Conservation (phyloP, 2,329 filamentous ascomycete species). For the Xylariaceae sp. region DNA sequence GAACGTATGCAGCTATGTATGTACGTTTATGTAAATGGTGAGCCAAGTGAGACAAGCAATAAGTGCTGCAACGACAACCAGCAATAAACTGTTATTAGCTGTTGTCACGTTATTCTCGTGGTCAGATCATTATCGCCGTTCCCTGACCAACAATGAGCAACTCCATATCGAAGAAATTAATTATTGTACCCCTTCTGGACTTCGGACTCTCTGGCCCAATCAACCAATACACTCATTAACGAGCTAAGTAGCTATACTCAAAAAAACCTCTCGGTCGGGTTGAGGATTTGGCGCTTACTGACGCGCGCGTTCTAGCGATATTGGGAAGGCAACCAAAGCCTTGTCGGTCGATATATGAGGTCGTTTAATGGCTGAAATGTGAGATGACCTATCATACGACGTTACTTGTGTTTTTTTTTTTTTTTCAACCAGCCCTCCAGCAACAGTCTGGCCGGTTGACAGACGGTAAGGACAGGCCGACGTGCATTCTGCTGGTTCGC, state of each 20-base stretch:
- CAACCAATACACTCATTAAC: conserved; percentile 18
- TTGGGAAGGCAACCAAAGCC: conserved; percentile 21
- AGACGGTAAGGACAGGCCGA: neutral
- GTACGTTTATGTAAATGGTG: neutral
- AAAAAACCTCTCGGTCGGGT: conserved; percentile 12
- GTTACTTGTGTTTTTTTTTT: conserved; percentile 3
- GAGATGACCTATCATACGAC: conserved; percentile 16
- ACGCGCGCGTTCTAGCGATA: conserved; percentile 22
- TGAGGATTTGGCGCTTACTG: conserved; percentile 22
- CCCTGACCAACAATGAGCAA: neutral
- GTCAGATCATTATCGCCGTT: neutral
- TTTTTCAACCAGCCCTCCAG: conserved; percentile 15
- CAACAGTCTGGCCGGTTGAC: conserved; percentile 2
- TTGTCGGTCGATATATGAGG: conserved; percentile 2
- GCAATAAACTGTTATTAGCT: neutral
- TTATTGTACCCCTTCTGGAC: conserved; percentile 1
- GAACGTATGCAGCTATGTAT: too few relatives aligned
- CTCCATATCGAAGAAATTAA: conserved; percentile 2
- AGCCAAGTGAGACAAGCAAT: neutral
- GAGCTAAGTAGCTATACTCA: conserved; percentile 6
- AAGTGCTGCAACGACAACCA: neutral
- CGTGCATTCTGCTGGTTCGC: neutral
- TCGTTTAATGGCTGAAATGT: conserved; percentile 5
- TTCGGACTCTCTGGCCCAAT: conserved; percentile 7
- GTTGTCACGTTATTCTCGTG: neutral